Base-by-base conservation (phyloP, 768 basidiomycete genomes). In the Russula lepida region DNA sequence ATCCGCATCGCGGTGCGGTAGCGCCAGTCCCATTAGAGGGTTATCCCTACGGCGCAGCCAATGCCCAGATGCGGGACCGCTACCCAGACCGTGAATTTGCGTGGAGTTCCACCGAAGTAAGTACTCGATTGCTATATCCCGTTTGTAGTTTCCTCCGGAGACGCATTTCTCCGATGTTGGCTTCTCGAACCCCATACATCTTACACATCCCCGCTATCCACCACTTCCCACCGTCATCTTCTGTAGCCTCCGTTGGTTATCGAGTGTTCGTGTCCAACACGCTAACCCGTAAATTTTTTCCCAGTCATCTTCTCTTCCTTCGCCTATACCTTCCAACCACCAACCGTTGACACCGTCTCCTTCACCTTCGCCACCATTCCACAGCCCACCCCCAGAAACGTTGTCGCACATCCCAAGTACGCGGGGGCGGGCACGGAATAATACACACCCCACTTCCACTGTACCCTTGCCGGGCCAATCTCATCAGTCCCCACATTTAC, bases 1-100 rank as follows among this genome's bases (percentile, higher is more conserved):
- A 78, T 17, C 82, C 80, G 0, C 83, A 81, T 21, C 44, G 56
- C 56, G 81, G 79, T 66, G 79, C 79, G 47, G 83, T 80, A 25
- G 74, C 84, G 27, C 76, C 79, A 8, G 78, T 74, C 51, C 74
- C 80, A 12, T 71, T 84, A 19, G 84, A 84, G 71, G 70, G 78
- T 1, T 81, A 82, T 49, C 68, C 84, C n/a, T 69, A 71, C 59
- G 68, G 65, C 15, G 7, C 50, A 5, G 69, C 71, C 62, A 68
- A 68, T 59, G 62, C 64, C 28, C 67, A 67, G 54, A 62, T 67
- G n/a, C 48, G 46, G 25, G 60, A 53, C 25, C 37, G 32, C 28
- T 37, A 35, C 13, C 64, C 66, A 52, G 63, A 67, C 28, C 58
- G 56, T 46, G 67, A 67, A 28, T 58, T 54, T 41, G 67, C 66